Conservation (phyloP, 768 basidiomycete species). For the Panaeolus cyanescens region DNA sequence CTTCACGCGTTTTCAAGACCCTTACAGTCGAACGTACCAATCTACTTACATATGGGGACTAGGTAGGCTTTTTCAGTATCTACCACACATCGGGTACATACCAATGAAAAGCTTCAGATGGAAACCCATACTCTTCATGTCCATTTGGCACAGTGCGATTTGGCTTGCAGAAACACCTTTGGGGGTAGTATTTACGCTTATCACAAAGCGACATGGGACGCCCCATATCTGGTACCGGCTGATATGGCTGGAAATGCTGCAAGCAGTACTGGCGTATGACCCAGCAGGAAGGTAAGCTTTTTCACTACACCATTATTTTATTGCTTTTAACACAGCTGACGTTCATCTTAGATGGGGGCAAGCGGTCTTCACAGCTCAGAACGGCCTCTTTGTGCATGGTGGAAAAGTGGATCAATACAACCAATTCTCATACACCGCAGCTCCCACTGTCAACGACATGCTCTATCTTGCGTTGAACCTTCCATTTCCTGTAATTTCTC, state of each 20-base stretch:
- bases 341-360: slow-evolving; percentile 70
- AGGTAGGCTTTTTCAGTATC: no score
- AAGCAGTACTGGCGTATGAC: neutral
- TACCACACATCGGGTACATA: no score
- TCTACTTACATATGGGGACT: no score
- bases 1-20: no score
- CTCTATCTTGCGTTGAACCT: slow-evolving; percentile 63
- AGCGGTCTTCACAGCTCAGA: slow-evolving; percentile 57
- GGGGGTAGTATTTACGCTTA: no score
- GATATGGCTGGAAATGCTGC: neutral
- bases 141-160: no score
- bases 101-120: no score
- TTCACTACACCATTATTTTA: neutral
- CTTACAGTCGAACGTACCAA: no score
- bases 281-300: neutral
- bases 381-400: slow-evolving; percentile 72
- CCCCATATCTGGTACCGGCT: no score
- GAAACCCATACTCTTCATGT: no score
- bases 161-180: no score
- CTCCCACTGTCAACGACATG: slow-evolving; percentile 72
- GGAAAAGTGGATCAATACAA: slow-evolving; percentile 78
- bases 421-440: slow-evolving; percentile 72
- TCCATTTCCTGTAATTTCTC: slow-evolving; percentile 56
- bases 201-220: no score
- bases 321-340: neutral